phyloP scores from a whole-genome alignment of 441 rosid genomes.

The Isatis lusitanica region DNA sequence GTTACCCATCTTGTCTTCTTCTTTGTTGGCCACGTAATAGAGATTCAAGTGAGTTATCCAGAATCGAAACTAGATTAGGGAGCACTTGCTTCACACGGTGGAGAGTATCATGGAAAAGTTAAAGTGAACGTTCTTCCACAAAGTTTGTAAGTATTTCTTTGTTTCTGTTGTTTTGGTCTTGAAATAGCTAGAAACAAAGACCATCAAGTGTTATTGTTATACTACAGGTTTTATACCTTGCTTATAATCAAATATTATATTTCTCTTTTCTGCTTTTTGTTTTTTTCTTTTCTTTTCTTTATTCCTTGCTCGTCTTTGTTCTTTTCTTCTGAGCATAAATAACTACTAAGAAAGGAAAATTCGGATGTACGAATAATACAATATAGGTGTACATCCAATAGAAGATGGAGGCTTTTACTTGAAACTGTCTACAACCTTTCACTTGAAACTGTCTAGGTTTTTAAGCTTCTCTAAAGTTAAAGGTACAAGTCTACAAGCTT shows the following conservation, averaged over 20 bases:
- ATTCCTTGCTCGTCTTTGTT: constrained; percentile 28
- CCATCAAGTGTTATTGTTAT: constrained; percentile 10
- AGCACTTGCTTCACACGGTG: constrained; percentile 23
- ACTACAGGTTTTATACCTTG: constrained; percentile 27
- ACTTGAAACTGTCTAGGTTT: no score
- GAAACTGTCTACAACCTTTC: no score
- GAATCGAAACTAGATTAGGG: neutral
- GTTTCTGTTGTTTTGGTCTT: neutral
- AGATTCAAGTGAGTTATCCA: neutral
- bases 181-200: constrained; percentile 17
- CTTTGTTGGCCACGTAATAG: neutral
- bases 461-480: no score
- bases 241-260: constrained; percentile 18
- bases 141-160: neutral
- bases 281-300: neutral
- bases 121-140: constrained; percentile 11
- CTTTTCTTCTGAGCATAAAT: constrained; percentile 18
- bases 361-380: no score
- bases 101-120: neutral
- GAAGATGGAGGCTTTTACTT: no score
- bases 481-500: no score
- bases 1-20: constrained; percentile 33
- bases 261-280: constrained; percentile 1
- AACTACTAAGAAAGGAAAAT: neutral
- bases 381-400: no score